Percentiles rank a stretch among this genome's conserved stretches.
These are phyloP conservation scores for Primulina tabacum DNA, from an alignment of 257 asterid genomes.

Conservation along the genomic window DNA sequence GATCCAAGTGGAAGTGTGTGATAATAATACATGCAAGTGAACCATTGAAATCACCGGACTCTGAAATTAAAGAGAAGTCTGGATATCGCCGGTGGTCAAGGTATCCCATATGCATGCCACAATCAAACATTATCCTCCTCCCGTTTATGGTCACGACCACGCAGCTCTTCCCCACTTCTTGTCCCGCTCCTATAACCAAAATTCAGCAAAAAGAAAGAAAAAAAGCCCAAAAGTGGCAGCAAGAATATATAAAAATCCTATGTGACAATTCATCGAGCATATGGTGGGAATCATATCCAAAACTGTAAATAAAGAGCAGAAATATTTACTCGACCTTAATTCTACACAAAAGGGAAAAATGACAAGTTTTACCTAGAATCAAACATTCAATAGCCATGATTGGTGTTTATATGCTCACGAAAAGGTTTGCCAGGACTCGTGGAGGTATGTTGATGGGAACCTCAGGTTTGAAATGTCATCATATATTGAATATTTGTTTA, in stretches of 20 bases:
- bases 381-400: slow-evolving; percentile 50
- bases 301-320: too few species aligned
- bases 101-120: slow-evolving; percentile 96
- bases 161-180: slow-evolving; percentile 97
- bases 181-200: slow-evolving; percentile 73
- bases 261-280: too few species aligned
- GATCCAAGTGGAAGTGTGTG: slow-evolving; percentile 95
- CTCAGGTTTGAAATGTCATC: too few species aligned
- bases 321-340: too few species aligned
- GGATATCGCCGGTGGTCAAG: slow-evolving; percentile 69
- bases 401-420: too few species aligned
- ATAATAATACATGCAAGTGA: slow-evolving; percentile 74
- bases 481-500: too few species aligned
- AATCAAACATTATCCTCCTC: slow-evolving; percentile 88
- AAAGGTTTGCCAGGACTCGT: too few species aligned
- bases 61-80: slow-evolving; percentile 61
- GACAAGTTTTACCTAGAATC: slow-evolving; percentile 36
- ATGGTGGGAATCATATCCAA: background rate
- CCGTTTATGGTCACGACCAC: slow-evolving; percentile 75
- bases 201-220: background rate
- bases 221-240: background rate
- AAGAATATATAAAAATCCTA: background rate
- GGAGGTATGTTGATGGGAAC: too few species aligned
- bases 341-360: background rate
- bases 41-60: slow-evolving; percentile 46